Percentiles rank a stretch among this genome's conserved stretches.
phyloP scores from a whole-genome alignment of 2,329 filamentous ascomycete species.

The Ceratocystis colombiana region DNA sequence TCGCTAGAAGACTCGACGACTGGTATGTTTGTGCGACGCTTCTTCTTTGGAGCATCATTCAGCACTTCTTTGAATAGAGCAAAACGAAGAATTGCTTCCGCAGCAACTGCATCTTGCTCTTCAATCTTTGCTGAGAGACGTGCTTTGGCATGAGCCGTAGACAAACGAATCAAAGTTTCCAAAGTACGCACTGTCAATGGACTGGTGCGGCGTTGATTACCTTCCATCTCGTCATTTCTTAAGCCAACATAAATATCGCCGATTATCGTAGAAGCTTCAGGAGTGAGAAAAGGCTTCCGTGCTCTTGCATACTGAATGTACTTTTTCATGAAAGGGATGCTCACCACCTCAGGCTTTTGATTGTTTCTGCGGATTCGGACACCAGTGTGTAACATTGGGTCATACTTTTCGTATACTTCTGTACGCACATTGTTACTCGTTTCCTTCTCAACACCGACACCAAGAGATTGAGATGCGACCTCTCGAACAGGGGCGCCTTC shows the following conservation, averaged over 20 bases:
- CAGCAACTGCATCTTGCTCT: slow-evolving; percentile 75
- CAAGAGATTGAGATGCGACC: slow-evolving; percentile 69
- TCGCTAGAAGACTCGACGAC: slow-evolving; percentile 50
- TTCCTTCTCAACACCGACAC: slow-evolving; percentile 74
- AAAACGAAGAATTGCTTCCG: slow-evolving; percentile 83
- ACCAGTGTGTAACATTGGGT: slow-evolving; percentile 88
- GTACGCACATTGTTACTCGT: slow-evolving; percentile 63
- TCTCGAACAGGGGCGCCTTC: slow-evolving; percentile 92
- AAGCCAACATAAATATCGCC: slow-evolving; percentile 82
- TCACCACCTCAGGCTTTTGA: slow-evolving; percentile 76
- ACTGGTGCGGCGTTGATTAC: slow-evolving; percentile 84
- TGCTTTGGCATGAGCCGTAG: slow-evolving; percentile 90
- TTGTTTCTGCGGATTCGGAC: slow-evolving; percentile 68
- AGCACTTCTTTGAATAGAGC: slow-evolving; percentile 96
- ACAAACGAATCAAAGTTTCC: slow-evolving; percentile 94
- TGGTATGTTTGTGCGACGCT: slow-evolving; percentile 58
- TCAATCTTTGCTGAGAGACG: slow-evolving; percentile 81
- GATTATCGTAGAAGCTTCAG: slow-evolving; percentile 85
- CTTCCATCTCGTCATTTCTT: slow-evolving; percentile 89
- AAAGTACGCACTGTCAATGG: slow-evolving; percentile 95
- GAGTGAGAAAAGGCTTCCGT: slow-evolving; percentile 78
- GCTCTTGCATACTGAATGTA: slow-evolving; percentile 98
- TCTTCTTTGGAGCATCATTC: slow-evolving; percentile 66
- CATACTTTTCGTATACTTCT: slow-evolving; percentile 92
- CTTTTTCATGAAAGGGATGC: slow-evolving; percentile 98